Conservation (phyloP, 1,139 yeast genomes). For the Casaregolazyma lundiana region DNA sequence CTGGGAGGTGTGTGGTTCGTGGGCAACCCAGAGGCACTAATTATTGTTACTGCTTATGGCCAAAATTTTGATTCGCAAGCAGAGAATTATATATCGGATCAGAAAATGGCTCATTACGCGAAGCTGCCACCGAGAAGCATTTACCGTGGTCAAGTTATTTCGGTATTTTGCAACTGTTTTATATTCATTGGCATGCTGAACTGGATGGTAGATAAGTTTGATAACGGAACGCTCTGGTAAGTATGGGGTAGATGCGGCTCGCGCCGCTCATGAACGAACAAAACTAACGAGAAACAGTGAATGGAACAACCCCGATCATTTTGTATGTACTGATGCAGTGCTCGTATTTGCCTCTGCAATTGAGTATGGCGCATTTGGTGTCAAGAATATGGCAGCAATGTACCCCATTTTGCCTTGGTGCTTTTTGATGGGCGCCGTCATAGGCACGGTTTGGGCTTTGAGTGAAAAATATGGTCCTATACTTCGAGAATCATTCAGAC, state of each 20-base stretch:
- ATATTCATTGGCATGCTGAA: slow-evolving; percentile 45
- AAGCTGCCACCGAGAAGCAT: slow-evolving; percentile 53
- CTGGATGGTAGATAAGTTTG: slow-evolving; percentile 45
- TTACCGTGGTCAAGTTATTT: slow-evolving; percentile 49
- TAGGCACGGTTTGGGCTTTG: slow-evolving; percentile 35
- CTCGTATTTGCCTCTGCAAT: slow-evolving; percentile 49
- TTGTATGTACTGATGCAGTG: slow-evolving; percentile 36
- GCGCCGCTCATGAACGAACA: no score
- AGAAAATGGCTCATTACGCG: slow-evolving; percentile 50
- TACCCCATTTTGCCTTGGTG: slow-evolving; percentile 46
- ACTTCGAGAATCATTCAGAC: not conserved
- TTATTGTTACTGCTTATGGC: slow-evolving; percentile 55
- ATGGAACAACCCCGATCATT: slow-evolving; percentile 34
- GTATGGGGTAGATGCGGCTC: no score
- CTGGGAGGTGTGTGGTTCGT: slow-evolving; percentile 60
- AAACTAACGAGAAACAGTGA: no score
- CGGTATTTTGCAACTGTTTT: slow-evolving; percentile 35
- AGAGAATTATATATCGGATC: slow-evolving; percentile 47
- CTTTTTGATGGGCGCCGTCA: slow-evolving; percentile 40
- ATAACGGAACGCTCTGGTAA: slow-evolving; percentile 34
- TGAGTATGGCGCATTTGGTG: slow-evolving; percentile 63
- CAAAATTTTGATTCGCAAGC: slow-evolving; percentile 49
- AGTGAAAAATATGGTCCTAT: slow-evolving; percentile 35
- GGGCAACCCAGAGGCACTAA: slow-evolving; percentile 54
- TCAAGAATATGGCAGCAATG: slow-evolving; percentile 45